These are phyloP conservation scores for Pulveroboletus sp. DNA, from an alignment of 768 basidiomycete genomes.

Conservation along the genomic window DNA sequence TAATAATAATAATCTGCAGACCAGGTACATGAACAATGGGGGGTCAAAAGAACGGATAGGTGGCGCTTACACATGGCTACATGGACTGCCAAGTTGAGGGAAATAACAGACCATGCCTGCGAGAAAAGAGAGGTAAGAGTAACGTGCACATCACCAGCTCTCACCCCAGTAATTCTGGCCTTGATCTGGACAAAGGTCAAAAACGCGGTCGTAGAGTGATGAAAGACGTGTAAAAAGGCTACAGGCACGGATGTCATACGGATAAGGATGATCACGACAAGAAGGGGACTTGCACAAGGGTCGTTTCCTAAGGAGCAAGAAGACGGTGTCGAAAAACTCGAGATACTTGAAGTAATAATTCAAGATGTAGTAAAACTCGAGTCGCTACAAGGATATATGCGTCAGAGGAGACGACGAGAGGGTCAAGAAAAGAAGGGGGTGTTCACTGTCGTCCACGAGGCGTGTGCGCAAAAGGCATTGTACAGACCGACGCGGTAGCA, in stretches of 20 bases:
- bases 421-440: slow-evolving; percentile 11
- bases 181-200: slow-evolving; percentile 91
- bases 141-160: not conserved
- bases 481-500: slow-evolving; percentile 69
- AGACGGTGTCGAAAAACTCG: slow-evolving; percentile 92
- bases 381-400: slow-evolving; percentile 47
- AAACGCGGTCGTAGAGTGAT: slow-evolving; percentile 92
- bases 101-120: slow-evolving; percentile 90
- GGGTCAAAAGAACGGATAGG: not conserved
- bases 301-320: slow-evolving; percentile 96
- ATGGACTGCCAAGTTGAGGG: slow-evolving; percentile 85
- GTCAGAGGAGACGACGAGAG: slow-evolving; percentile 3
- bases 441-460: slow-evolving; percentile 82
- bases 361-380: slow-evolving; percentile 95
- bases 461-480: slow-evolving; percentile 66
- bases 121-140: slow-evolving; percentile 2
- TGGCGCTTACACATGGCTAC: slow-evolving; percentile 86
- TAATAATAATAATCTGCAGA: slow-evolving; percentile 93
- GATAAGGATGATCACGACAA: not conserved
- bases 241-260: not conserved
- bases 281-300: slow-evolving; percentile 67
- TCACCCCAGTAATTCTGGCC: slow-evolving; percentile 83
- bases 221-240: slow-evolving; percentile 98
- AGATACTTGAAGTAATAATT: slow-evolving; percentile 98
- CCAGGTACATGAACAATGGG: not conserved